Evolutionary conservation across 106 monocot species (phyloP), one percentile per base, ranked within the genome.

Genomic region (Dendrobium catenatum): DNA sequence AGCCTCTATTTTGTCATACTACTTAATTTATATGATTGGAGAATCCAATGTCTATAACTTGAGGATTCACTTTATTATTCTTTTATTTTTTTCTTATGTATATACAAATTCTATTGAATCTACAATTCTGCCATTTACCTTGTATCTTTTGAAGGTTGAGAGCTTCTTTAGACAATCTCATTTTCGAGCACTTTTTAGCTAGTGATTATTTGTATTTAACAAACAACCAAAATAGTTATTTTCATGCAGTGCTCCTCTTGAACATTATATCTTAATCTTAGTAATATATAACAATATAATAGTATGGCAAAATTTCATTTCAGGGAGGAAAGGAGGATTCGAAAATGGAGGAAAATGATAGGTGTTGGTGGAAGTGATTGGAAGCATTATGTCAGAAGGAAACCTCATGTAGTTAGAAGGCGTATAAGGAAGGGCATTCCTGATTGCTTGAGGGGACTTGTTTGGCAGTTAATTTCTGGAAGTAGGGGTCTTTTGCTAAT

Each of bases 291-390:
- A 74, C 42, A 20, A 1, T 44, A 20, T 74, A 74, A 74, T 18
- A 42, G 0, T 44, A 2, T 42, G 19, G 4, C 20, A 26, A 42
- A 42, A 42, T 37, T 78, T 80, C 70, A 20, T 64, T 87, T 48
- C 85, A 99, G 99, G 84, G 95, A 91, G 51, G 90, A 93, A 85
- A 95, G 87, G 67, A 89, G 81, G 83, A 86, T 95, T 73, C 88
- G 74, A 81, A 99, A 99, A 78, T 99, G 99, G 99, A 99, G 95
- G 83, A 95, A 90, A 89, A 99, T 99, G 99, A 95, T 99, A 47
- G 95, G 99, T 85, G 89, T 87, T 87, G 93, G 93, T 87, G 99
- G 95, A 40, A 93, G 95, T 80, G 95, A 99, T 83, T 99, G 95
- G 99, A 91, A 93, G 81, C 90, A 90, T 61, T 99, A 95, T 90